A percentile compares a stretch with the other conserved stretches of the same genome.
These are phyloP conservation scores for Candida khao-thaluensis DNA, from an alignment of 805 yeast genomes.

Conservation along the genomic window DNA sequence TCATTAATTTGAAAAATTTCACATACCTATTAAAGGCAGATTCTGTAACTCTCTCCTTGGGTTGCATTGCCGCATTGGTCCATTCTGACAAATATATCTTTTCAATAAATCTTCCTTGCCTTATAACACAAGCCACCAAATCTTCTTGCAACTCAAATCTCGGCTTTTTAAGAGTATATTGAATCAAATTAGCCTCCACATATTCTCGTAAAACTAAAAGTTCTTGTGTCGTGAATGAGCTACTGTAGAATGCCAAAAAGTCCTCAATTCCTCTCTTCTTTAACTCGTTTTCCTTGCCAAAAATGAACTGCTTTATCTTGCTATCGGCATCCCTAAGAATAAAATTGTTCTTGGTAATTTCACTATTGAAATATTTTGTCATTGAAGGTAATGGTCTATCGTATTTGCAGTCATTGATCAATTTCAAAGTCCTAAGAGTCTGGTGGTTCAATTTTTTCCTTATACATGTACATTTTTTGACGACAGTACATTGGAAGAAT, in stretches of 20 bases:
- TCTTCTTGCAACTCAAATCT: constrained; percentile 13
- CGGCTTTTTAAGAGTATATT: not conserved
- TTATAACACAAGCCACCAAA: constrained; percentile 25
- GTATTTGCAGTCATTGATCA: constrained; percentile 1
- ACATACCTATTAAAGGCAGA: constrained; percentile 19
- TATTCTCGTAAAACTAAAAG: constrained; percentile 2
- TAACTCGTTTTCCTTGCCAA: not conserved
- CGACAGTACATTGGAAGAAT: not conserved
- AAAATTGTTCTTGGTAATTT: not conserved
- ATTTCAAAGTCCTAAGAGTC: not conserved
- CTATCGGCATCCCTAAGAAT: not conserved
- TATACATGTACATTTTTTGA: not conserved
- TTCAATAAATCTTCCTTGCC: constrained; percentile 24
- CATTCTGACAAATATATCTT: constrained; percentile 14
- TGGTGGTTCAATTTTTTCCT: constrained; percentile 1
- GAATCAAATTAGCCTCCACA: constrained; percentile 3
- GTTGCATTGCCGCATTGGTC: not conserved
- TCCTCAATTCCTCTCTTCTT: not conserved
- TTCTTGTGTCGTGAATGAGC: not conserved
- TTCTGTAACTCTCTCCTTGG: constrained; percentile 5
- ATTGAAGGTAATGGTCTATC: constrained; percentile 1
- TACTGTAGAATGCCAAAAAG: not conserved
- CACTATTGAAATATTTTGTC: constrained; percentile 3
- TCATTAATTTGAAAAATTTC: constrained; percentile 17
- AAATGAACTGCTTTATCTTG: not conserved